Percentiles rank a stretch among this genome's conserved stretches.
These are phyloP conservation scores for Chlamydomonas applanata DNA, from an alignment of 139 green algal genomes.

Conservation along the genomic window DNA sequence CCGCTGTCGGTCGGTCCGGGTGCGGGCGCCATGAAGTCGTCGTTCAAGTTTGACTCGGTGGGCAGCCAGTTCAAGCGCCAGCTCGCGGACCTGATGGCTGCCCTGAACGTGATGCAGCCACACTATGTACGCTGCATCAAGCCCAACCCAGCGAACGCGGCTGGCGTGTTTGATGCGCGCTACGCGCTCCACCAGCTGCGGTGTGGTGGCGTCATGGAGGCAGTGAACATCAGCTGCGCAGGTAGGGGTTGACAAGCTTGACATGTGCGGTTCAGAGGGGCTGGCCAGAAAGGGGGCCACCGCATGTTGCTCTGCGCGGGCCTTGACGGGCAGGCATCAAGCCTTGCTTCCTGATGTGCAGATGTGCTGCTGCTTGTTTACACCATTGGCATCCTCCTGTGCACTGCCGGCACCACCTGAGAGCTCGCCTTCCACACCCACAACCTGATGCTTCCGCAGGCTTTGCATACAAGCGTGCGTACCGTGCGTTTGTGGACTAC, in stretches of 20 bases:
- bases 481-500: slow-evolving; percentile 88
- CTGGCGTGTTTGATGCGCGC: slow-evolving; percentile 80
- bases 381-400: too few relatives aligned
- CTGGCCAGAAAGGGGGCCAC: neutral
- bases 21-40: slow-evolving; percentile 5
- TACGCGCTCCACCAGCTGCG: slow-evolving; percentile 95
- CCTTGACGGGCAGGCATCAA: too few relatives aligned
- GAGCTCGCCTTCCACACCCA: too few relatives aligned
- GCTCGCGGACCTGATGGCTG: slow-evolving; percentile 89
- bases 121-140: slow-evolving; percentile 99
- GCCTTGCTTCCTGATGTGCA: too few relatives aligned
- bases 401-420: too few relatives aligned
- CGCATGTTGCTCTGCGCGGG: too few relatives aligned
- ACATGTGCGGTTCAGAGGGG: neutral
- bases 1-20: neutral
- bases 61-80: slow-evolving; percentile 90
- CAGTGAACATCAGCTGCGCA: slow-evolving; percentile 93
- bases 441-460: slow-evolving; percentile 2
- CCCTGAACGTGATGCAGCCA: slow-evolving; percentile 86
- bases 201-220: slow-evolving; percentile 96
- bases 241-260: slow-evolving; percentile 6
- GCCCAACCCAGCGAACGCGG: slow-evolving; percentile 81
- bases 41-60: slow-evolving; percentile 85
- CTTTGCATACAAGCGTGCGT: slow-evolving; percentile 84
- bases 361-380: too few relatives aligned